phyloP scores from a whole-genome alignment of 163 green algal species.

The Coccomyxa subellipsoidea region DNA sequence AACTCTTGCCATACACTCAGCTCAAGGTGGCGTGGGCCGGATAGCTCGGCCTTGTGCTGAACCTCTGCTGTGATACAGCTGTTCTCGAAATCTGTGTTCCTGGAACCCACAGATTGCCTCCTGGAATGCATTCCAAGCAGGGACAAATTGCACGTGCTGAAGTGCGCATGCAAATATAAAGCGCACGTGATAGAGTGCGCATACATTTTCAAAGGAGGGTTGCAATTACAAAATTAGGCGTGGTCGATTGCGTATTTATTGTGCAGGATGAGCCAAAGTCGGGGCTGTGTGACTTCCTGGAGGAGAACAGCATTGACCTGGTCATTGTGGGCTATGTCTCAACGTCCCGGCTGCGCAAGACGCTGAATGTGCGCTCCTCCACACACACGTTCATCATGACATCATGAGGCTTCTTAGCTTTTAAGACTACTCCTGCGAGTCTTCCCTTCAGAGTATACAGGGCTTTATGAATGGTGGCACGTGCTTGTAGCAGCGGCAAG shows the following conservation, averaged over 20 bases:
- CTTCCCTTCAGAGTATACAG: not conserved
- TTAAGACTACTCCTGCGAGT: too few species aligned
- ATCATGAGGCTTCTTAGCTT: not conserved
- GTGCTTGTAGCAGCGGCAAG: not conserved
- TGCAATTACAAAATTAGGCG: too few species aligned
- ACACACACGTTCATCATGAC: not conserved
- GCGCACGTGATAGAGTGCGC: too few species aligned
- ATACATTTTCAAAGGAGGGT: too few species aligned
- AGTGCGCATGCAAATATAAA: too few species aligned
- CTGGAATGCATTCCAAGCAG: too few species aligned
- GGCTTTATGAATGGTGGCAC: not conserved
- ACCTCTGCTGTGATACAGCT: too few species aligned
- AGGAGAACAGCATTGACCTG: constrained; percentile 26
- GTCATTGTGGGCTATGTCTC: constrained; percentile 15
- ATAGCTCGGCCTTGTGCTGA: too few species aligned
- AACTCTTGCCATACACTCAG: not conserved
- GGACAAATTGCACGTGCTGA: too few species aligned
- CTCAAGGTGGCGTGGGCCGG: not conserved
- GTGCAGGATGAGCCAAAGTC: constrained; percentile 24
- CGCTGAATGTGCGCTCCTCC: constrained; percentile 9
- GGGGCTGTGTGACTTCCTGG: constrained; percentile 19
- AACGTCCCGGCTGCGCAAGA: constrained; percentile 18
- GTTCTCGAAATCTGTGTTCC: too few species aligned
- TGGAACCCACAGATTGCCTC: too few species aligned
- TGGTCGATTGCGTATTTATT: too few species aligned